Evolutionary conservation across 495 filamentous ascomycete genomes (phyloP).

Genomic region (Penicillium angulare): DNA sequence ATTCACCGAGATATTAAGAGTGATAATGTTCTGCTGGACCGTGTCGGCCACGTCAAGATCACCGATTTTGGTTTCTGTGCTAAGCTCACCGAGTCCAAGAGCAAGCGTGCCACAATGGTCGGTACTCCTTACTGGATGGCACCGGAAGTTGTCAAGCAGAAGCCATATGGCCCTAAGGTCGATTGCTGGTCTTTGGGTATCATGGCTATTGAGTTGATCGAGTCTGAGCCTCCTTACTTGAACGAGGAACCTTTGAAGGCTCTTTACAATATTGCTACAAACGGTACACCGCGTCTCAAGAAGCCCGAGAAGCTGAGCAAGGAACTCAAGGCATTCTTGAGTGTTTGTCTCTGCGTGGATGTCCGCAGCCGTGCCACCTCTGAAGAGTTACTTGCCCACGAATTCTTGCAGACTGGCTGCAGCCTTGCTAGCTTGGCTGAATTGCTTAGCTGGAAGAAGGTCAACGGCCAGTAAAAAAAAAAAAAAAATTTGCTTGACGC

Average conservation of each 20-base stretch:
- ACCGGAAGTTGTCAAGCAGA: constrained; percentile 97
- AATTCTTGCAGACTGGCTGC: constrained; percentile 71
- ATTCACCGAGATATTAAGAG: constrained; percentile 99
- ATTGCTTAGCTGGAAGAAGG: constrained; percentile 69
- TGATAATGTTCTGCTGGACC: constrained; percentile 95
- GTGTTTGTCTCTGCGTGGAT: constrained; percentile 92
- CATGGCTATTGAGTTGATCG: constrained; percentile 99
- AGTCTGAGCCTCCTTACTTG: constrained; percentile 94
- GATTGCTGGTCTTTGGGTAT: constrained; percentile 99
- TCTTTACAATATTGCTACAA: constrained; percentile 94
- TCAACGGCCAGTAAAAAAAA: constrained; percentile 37
- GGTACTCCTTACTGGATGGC: constrained; percentile 99
- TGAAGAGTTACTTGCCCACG: constrained; percentile 77
- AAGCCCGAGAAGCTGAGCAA: constrained; percentile 95
- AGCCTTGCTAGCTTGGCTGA: constrained; percentile 77
- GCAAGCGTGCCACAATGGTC: constrained; percentile 97
- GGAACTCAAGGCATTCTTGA: constrained; percentile 93
- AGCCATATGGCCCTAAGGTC: constrained; percentile 96
- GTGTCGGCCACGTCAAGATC: constrained; percentile 94
- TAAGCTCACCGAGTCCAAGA: constrained; percentile 95
- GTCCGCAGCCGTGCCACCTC: constrained; percentile 93
- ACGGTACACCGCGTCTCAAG: constrained; percentile 94
- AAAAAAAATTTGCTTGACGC: neutral
- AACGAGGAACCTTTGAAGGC: constrained; percentile 97
- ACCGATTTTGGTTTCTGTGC: constrained; percentile 99